A percentile compares a stretch with the other conserved stretches of the same genome.
Evolutionary conservation across 2,329 filamentous ascomycete genomes (phyloP).

Genomic region (Periglandula ipomoeae): DNA sequence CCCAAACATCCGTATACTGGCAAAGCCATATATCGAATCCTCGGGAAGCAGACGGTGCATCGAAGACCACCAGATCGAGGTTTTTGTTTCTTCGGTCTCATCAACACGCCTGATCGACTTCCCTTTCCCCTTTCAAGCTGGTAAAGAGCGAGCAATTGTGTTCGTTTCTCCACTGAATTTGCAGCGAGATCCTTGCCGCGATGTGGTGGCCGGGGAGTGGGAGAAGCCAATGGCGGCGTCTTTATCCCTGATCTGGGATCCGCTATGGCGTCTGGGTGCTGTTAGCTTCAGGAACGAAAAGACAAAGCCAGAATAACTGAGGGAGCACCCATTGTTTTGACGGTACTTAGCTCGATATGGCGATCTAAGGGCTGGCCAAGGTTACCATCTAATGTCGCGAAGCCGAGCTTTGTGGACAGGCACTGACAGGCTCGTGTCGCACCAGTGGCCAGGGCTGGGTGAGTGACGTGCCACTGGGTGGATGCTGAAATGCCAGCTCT

Average conservation of each 20-base stretch:
- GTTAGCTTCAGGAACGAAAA: constrained; percentile 6
- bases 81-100: neutral
- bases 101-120: neutral
- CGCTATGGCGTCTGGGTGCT: neutral
- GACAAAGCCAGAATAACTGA: constrained; percentile 1
- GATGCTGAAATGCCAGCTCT: neutral
- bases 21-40: neutral
- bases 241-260: neutral
- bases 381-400: neutral
- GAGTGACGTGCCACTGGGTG: neutral
- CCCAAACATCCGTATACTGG: too few relatives aligned
- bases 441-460: neutral
- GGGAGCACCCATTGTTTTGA: neutral
- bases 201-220: neutral
- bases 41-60: neutral
- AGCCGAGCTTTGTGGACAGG: neutral
- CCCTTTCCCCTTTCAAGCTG: neutral
- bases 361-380: neutral
- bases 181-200: neutral
- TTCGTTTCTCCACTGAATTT: neutral
- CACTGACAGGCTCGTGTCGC: constrained; percentile 4
- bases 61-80: neutral
- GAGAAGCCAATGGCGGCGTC: neutral
- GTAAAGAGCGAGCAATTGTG: neutral
- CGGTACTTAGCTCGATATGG: neutral